Evolutionary conservation across 768 basidiomycete genomes (phyloP), one percentile per base, ranked within the genome.

Genomic region (Lyophyllum shimeji): DNA sequence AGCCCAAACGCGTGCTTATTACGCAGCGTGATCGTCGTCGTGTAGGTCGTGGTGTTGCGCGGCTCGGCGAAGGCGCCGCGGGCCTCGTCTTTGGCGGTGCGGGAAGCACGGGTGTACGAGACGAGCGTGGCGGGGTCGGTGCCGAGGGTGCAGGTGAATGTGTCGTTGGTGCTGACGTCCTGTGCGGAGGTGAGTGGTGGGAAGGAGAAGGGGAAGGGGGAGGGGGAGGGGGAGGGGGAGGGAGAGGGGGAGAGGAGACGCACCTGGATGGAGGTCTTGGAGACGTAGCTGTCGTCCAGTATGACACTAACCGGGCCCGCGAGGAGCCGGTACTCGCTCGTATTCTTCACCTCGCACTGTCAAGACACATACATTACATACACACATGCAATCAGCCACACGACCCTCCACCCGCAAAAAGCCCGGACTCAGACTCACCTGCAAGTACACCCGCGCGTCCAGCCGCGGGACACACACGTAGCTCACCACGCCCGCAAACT

Each of bases 141-240:
- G 21, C 85, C 84, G 13, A 87, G 76, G 2, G 80, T 78, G 66
- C 82, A 85, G 29, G 67, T 64, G 70, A 87, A 86, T 33, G 69
- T 75, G 47, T 84, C 83, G 8, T 75, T 73, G 0, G 73, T 73
- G 50, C 72, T 73, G 52, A 84, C 76, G 49, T 82, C 78, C 77
- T 82, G 43, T 17, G 21, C 17, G 6, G 6, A 6, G 31, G 31
- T 6, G 31, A 12, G 31, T 31, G 29, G 2, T 24, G 11, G 40
- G 5, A 21, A 40, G 20, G 5, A 43, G 33, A 13, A 29, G 18
- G 25, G 34, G 18, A 25, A 29, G 29, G 29, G 29, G 20, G 7
- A 44, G 34, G 13, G 23, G 18, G 27, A 29, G 23, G n/a, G 15
- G 7, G 29, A 13, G 15, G 4, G 5, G 3, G 42, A 12, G 47